Percentiles rank a stretch among this genome's conserved stretches.
These are phyloP conservation scores for Monsonia emarginata DNA, from an alignment of 441 rosid genomes.

Conservation along the genomic window DNA sequence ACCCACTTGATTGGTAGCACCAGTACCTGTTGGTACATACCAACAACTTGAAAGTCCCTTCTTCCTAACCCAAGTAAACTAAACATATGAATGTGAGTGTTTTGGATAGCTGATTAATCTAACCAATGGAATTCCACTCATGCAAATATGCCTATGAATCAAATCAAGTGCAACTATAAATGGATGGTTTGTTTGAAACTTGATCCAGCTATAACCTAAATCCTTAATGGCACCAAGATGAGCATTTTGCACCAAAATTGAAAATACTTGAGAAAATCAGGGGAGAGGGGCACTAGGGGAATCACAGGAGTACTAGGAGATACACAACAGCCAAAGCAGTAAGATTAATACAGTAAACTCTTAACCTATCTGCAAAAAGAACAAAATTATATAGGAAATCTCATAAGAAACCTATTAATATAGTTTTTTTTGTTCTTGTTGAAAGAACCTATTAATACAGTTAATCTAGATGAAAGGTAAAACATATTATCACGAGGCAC, in stretches of 20 bases:
- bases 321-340: conserved; percentile 3
- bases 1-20: no score
- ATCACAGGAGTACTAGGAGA: not conserved
- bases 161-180: not conserved
- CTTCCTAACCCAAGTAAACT: not conserved
- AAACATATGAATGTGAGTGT: not conserved
- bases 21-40: no score
- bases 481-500: no score
- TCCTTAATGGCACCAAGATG: not conserved
- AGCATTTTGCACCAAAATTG: not conserved
- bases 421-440: no score
- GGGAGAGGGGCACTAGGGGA: not conserved
- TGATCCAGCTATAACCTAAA: not conserved
- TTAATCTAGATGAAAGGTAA: not conserved
- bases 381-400: not conserved
- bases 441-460: not conserved
- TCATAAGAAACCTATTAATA: not conserved
- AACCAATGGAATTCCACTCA: not conserved
- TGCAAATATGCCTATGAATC: not conserved
- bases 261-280: not conserved
- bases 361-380: not conserved
- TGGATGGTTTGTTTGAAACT: not conserved
- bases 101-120: not conserved
- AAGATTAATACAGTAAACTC: not conserved
- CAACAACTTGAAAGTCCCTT: not conserved